These are phyloP conservation scores for Chaetomium olivaceum DNA, from an alignment of 2,329 filamentous ascomycete genomes.

Conservation along the genomic window DNA sequence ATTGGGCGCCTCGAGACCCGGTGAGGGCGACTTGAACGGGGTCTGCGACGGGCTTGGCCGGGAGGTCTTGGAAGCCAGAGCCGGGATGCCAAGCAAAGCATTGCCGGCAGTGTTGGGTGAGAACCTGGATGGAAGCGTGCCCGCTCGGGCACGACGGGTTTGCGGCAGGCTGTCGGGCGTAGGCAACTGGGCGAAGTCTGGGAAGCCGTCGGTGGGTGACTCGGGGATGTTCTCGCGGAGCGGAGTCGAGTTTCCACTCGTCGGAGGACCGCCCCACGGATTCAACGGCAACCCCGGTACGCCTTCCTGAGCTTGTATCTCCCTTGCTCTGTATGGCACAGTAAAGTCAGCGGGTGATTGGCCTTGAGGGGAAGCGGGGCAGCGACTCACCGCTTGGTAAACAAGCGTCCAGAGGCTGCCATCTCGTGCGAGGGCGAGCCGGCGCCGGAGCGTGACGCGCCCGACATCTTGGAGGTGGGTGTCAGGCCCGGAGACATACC, in stretches of 20 bases:
- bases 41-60: conserved; percentile 84
- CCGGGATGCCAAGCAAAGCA: conserved; percentile 57
- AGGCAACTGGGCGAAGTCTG: conserved; percentile 77
- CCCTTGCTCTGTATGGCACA: conserved; percentile 67
- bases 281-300: conserved; percentile 66
- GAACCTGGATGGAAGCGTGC: conserved; percentile 94
- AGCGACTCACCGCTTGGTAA: conserved; percentile 80
- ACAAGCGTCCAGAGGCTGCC: conserved; percentile 68
- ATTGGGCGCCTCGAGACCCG: conserved; percentile 52
- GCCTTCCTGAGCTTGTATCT: conserved; percentile 96
- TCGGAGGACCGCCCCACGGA: conserved; percentile 93
- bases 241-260: conserved; percentile 93
- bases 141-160: conserved; percentile 80
- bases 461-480: conserved; percentile 59
- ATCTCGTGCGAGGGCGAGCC: conserved; percentile 96
- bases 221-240: conserved; percentile 97
- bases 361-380: conserved; percentile 11
- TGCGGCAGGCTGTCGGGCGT: conserved; percentile 66
- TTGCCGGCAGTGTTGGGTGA: conserved; percentile 71
- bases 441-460: conserved; percentile 73
- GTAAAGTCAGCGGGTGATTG: conserved; percentile 22
- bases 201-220: conserved; percentile 93
- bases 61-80: conserved; percentile 71
- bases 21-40: conserved; percentile 73
- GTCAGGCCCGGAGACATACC: conserved; percentile 65